Evolutionary conservation across 2,329 filamentous ascomycete species (phyloP).

Genomic region (Penicillium italicum): DNA sequence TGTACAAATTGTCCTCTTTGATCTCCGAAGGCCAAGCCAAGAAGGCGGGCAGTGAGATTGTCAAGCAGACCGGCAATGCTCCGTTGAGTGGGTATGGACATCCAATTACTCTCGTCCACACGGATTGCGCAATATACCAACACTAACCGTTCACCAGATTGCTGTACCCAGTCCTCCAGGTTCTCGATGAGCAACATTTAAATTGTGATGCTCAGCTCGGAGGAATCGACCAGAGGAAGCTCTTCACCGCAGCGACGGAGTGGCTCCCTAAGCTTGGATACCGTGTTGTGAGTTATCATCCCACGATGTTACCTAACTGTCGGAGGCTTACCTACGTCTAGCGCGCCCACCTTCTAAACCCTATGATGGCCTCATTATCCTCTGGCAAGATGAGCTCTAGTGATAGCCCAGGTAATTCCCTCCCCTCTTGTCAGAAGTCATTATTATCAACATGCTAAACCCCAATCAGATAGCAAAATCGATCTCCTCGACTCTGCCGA

Average conservation of each 20-base stretch:
- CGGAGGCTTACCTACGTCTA: neutral
- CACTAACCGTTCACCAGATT: constrained; percentile 36
- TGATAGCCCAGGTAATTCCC: constrained; percentile 42
- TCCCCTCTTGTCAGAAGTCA: neutral
- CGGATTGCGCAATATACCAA: neutral
- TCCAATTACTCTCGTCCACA: neutral
- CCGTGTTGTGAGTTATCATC: constrained; percentile 45
- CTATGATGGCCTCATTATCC: constrained; percentile 82
- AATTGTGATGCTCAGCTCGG: constrained; percentile 86
- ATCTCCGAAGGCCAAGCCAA: constrained; percentile 69
- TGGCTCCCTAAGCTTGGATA: constrained; percentile 83
- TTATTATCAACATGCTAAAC: neutral
- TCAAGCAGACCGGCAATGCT: constrained; percentile 82
- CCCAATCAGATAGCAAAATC: constrained; percentile 55
- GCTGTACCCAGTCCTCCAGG: constrained; percentile 74
- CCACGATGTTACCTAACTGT: neutral
- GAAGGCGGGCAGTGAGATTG: constrained; percentile 87
- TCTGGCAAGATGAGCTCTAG: constrained; percentile 85
- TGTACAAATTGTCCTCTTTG: constrained; percentile 67
- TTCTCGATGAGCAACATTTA: constrained; percentile 85
- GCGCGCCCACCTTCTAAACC: constrained; percentile 71
- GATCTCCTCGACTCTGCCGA: constrained; percentile 83
- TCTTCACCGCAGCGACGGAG: constrained; percentile 64
- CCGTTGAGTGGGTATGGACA: neutral
- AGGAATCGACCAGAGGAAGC: constrained; percentile 45